Percentiles rank a stretch among this genome's conserved stretches.
These are phyloP conservation scores for Carex scoparia DNA, from an alignment of 176 grass and related monocot species.

Conservation along the genomic window DNA sequence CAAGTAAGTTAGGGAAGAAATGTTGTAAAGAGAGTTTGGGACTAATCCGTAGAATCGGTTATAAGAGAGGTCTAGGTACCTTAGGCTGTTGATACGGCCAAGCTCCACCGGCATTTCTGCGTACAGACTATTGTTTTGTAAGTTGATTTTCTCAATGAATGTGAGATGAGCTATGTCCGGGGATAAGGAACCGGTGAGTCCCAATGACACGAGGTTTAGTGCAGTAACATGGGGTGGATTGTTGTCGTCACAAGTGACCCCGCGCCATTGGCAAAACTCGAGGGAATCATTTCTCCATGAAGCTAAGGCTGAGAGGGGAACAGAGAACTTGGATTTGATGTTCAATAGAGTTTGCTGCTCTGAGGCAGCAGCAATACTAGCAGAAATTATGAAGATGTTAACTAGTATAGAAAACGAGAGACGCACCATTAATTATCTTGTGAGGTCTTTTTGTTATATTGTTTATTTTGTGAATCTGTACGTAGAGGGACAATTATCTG, in stretches of 20 bases:
- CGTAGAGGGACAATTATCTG: too few species aligned
- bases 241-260: conserved; percentile 1
- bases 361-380: neutral
- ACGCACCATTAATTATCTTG: neutral
- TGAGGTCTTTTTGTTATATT: too few species aligned
- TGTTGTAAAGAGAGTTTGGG: conserved; percentile 33
- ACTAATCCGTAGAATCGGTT: neutral
- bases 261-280: conserved; percentile 9
- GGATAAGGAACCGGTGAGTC: conserved; percentile 18
- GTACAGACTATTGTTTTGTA: conserved; percentile 13
- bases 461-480: too few species aligned
- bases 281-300: neutral
- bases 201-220: neutral
- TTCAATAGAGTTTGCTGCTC: conserved; percentile 26
- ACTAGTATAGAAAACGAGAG: neutral
- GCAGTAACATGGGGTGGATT: neutral
- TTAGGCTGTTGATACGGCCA: neutral
- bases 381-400: neutral
- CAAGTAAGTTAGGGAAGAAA: conserved; percentile 22
- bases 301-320: neutral
- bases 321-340: conserved; percentile 19
- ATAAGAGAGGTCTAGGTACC: conserved; percentile 16
- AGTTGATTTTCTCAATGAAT: conserved; percentile 15
- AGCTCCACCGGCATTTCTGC: conserved; percentile 23
- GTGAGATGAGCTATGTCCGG: neutral